These are phyloP conservation scores for Paraphaeosphaeria sporulosa DNA, from an alignment of 2,329 filamentous ascomycete genomes.

Conservation along the genomic window DNA sequence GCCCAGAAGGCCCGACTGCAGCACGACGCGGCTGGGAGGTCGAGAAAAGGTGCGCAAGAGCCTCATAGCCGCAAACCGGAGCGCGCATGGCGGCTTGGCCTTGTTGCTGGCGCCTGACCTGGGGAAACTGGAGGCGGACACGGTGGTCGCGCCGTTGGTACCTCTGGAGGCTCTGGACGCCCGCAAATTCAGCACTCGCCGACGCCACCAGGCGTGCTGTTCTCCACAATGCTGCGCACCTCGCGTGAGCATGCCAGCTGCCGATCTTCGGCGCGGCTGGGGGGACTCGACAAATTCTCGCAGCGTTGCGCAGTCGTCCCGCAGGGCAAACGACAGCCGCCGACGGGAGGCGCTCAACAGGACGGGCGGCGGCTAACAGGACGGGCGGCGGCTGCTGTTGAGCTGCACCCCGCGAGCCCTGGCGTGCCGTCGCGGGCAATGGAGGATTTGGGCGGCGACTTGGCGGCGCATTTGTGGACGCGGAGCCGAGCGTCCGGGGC, in stretches of 20 bases:
- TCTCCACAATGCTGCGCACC: not conserved
- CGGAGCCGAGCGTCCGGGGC: too few species aligned
- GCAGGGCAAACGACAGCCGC: too few species aligned
- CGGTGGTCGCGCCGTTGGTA: not conserved
- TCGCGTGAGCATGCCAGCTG: not conserved
- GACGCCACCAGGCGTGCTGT: not conserved
- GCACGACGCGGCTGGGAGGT: too few species aligned
- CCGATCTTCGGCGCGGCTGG: not conserved
- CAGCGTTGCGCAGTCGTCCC: not conserved
- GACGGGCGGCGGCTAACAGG: not conserved
- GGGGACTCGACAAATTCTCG: not conserved
- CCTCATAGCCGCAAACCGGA: not conserved
- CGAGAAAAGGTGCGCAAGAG: not conserved
- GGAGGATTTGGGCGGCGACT: too few species aligned
- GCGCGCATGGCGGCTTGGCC: too few species aligned
- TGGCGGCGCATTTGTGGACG: too few species aligned
- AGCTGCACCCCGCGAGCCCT: not conserved
- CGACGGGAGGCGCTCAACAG: not conserved
- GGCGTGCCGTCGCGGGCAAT: not conserved
- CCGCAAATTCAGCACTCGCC: conserved; percentile 1
- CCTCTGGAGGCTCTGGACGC: too few species aligned
- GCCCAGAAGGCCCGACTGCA: too few species aligned
- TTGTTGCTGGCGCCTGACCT: not conserved
- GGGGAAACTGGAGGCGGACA: not conserved
- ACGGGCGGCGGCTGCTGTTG: not conserved